Evolutionary conservation across 2,329 filamentous ascomycete genomes (phyloP), one percentile per base, ranked within the genome.

Genomic region (Aspergillus calidoustus): DNA sequence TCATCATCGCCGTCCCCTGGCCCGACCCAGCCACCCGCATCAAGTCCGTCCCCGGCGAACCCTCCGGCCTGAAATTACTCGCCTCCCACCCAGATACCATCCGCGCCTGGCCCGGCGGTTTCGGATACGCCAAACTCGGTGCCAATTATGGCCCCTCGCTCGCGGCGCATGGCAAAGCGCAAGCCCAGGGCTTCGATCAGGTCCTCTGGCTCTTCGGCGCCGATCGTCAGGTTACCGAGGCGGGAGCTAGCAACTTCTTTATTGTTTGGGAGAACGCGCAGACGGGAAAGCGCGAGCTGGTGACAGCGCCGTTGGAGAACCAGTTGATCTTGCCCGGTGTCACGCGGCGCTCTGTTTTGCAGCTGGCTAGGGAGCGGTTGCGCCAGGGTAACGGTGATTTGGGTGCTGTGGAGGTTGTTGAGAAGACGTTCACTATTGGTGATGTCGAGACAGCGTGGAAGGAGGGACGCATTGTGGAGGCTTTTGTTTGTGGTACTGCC

Each of bases 171-270:
- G 84, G 84, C 19, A 90, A 93, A 76, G 93, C 93, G 3, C 82
- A 88, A 59, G 81, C 80, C 11, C 80, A 86, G 46, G 93, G 94
- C 0, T 97, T 88, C 78, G 87, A 94, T 73, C 94, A 97, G 83
- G 90, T 97, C 59, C 85, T 97, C n/a, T 97, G 93, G 93, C 84
- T 97, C 54, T 95, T 96, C 72, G 92, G 92, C 1, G 77, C 86
- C 46, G 84, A 94, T 68, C 86, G 86, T 56, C 86, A 87, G 73
- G 93, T 96, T 66, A 97, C 93, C 2, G 93, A 97, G 81, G 93
- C 93, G 2, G 93, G 93, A 4, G 93, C 92, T 13, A 91, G 88
- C 72, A 97, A 97, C 80, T 97, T 97, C 80, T 96, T 97, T 72
- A 83, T 96, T 7, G 82, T 97, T 13, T 93, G 90, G 91, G 85